Evolutionary conservation across 2,329 filamentous ascomycete species (phyloP), one percentile per base, ranked within the genome.

Genomic region (Bipolaris zeicola): DNA sequence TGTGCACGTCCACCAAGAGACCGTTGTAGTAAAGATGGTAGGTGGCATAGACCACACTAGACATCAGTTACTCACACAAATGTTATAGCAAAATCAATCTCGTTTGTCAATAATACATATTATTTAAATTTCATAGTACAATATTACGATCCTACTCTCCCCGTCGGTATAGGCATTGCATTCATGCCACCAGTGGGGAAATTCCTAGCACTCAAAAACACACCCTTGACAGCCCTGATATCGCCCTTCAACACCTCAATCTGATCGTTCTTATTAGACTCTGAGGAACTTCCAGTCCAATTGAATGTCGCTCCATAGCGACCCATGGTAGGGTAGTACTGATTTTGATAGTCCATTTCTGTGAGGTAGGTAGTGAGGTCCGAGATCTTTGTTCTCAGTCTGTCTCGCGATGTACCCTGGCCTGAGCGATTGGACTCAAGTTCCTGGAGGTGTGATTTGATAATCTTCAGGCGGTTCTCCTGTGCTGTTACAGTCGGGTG

Each of bases 211-310:
- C 87, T 91, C 53, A 96, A 75, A 64, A 95, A 78, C 10, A 91
- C 85, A 1, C 91, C 91, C 79, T 96, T 96, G 39, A 95, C 85
- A 54, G 89, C 84, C 62, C 91, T 80, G 49, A 96, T 93, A 59
- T 89, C 90, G 62, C 86, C 86, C 77, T 90, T 90, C 18, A 90
- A 81, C 70, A 85, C 86, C 61, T 86, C 86, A 66, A 92, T 87
- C 76, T 90, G 89, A 74, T 94, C 90, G 24, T 83, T 80, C 63
- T 83, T 59, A 87, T 83, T 59, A 87, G 83, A 28, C 83, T 52
- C 18, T 22, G 20, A 16, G 83, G 65, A 86, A 5, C 70, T 70
- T 41, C 62, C 67, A 33, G 61, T 55, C 39, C 66, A 67, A 51
- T 75, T 75, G 8, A 75, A 63, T 73, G 36, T 52, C 18, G 53